Percentiles rank a stretch among this genome's conserved stretches.
Evolutionary conservation across 164 flowering plant species (phyloP).

Genomic region (Piper betle): DNA sequence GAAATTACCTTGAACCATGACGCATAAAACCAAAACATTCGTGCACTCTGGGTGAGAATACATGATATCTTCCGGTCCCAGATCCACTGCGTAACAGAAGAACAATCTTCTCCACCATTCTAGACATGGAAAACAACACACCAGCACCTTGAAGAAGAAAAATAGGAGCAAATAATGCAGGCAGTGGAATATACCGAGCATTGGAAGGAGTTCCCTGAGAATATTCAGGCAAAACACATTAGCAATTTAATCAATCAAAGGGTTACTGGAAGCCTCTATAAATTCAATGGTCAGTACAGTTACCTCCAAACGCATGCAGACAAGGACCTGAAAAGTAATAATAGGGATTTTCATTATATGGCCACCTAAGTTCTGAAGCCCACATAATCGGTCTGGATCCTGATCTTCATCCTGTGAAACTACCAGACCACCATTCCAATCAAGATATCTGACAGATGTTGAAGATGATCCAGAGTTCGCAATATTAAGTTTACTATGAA

Average conservation of each 20-base stretch:
- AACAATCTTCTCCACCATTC: constrained; percentile 61
- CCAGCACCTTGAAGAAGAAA: constrained; percentile 74
- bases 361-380: constrained; percentile 75
- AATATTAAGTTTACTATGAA: constrained; percentile 40
- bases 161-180: constrained; percentile 60
- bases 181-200: constrained; percentile 46
- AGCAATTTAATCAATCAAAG: not conserved
- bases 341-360: constrained; percentile 86
- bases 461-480: constrained; percentile 48
- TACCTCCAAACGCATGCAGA: constrained; percentile 90
- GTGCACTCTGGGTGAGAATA: constrained; percentile 31
- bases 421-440: constrained; percentile 60
- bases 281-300: not conserved
- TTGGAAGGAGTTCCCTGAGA: constrained; percentile 64
- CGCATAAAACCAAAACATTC: constrained; percentile 66
- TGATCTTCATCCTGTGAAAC: constrained; percentile 50
- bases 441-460: constrained; percentile 40
- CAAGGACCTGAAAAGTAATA: constrained; percentile 59
- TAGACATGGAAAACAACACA: constrained; percentile 45
- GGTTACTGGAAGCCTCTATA: not conserved
- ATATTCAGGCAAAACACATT: constrained; percentile 1
- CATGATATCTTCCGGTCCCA: constrained; percentile 34
- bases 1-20: constrained; percentile 75
- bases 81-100: constrained; percentile 36
- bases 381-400: constrained; percentile 37